Evolutionary conservation across 2,329 filamentous ascomycete species (phyloP).

Genomic region (Cadophora sp.): DNA sequence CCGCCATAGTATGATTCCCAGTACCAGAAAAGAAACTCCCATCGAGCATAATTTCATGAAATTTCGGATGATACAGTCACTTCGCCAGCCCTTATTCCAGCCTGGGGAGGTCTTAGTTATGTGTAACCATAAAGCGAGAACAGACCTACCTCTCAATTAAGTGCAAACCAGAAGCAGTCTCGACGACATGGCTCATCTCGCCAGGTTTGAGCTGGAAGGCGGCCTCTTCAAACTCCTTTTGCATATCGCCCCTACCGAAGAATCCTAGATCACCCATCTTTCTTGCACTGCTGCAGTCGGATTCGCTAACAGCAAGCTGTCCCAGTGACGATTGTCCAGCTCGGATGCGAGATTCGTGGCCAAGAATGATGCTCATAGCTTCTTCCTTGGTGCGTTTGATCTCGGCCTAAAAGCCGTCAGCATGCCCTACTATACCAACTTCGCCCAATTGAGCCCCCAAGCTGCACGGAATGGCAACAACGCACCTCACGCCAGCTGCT

Average conservation of each 20-base stretch:
- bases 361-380: constrained; percentile 77
- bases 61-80: background rate
- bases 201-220: constrained; percentile 89
- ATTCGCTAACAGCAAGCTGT: constrained; percentile 86
- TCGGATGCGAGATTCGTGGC: constrained; percentile 78
- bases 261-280: constrained; percentile 95
- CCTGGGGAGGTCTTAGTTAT: constrained; percentile 25
- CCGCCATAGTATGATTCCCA: constrained; percentile 19
- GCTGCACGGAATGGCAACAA: constrained; percentile 14
- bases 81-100: constrained; percentile 30
- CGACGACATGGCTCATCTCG: constrained; percentile 84
- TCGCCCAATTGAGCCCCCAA: background rate
- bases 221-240: constrained; percentile 97
- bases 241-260: constrained; percentile 95
- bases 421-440: background rate
- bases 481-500: constrained; percentile 86
- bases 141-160: constrained; percentile 82
- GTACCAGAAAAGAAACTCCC: constrained; percentile 3
- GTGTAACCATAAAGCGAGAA: background rate
- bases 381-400: constrained; percentile 92
- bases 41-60: constrained; percentile 1
- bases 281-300: constrained; percentile 92
- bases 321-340: constrained; percentile 73
- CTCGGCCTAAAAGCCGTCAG: constrained; percentile 58
- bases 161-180: constrained; percentile 93